Evolutionary conservation across 2,329 filamentous ascomycete species (phyloP), one percentile per base, ranked within the genome.

Genomic region (Monilinia fructicola): DNA sequence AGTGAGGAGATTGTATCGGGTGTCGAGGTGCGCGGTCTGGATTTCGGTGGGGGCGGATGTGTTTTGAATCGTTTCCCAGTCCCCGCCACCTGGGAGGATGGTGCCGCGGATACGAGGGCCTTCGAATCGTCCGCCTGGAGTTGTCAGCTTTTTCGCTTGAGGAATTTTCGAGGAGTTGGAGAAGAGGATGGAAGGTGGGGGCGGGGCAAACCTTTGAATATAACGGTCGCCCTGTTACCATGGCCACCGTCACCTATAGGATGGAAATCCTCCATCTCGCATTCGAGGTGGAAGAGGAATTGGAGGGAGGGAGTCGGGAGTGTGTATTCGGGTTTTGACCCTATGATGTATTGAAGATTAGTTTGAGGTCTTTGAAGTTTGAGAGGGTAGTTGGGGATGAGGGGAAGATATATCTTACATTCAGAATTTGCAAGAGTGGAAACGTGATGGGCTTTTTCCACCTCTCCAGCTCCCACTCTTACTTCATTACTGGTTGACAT

Each of bases 101-200:
- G 52, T 54, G 11, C 64, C 64, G 2, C 64, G 58, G 10, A 68
- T 54, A 16, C 35, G 44, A 7, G 64, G 64, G 10, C 67, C 58
- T 64, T 64, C 53, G 59, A 68, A 67, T 18, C 54, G 67, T 10
- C 64, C 64, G 14, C 54, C 44, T 67, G n/a, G n/a, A 4, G 40
- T 5, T n/a, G 16, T 46, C n/a, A n/a, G 16, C 18, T 46, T 9
- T 21, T 21, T 46, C n/a, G 5, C 7, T 10, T n/a, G 44, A 7
- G 9, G 44, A n/a, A 46, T 21, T 7, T 46, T 46, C 3, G 42
- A 21, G 12, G 14, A 46, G 14, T 46, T 12, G 42, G 5, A 5
- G 44, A 18, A 5, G 44, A n/a, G 16, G 31, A 35, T 7, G 44
- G 44, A 46, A 10, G 44, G 9, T 5, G 18, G 16, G 44, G 23